Conservation (phyloP, 2,329 filamentous ascomycete genomes). For the Fusarium dlaminii region DNA sequence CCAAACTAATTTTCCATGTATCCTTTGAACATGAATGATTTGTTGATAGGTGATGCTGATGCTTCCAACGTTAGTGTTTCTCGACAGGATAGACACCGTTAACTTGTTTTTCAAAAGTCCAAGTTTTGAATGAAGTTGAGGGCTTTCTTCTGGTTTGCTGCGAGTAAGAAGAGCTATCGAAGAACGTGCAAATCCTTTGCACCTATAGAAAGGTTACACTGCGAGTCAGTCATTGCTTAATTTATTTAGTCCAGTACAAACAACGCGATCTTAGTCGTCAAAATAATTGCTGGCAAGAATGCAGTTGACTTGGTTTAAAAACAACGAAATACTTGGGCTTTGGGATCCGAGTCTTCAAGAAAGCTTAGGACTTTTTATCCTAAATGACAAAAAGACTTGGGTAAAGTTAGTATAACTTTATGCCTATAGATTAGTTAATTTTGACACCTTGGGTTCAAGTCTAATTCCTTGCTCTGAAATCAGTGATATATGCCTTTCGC, state of each 20-base stretch:
- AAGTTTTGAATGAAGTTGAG: neutral
- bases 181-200: neutral
- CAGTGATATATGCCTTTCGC: neutral
- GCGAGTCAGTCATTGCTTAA: neutral
- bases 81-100: neutral
- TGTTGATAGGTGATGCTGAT: neutral
- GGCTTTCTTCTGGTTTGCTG: neutral
- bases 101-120: neutral
- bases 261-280: neutral
- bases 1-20: neutral
- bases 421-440: neutral
- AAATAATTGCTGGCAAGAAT: neutral
- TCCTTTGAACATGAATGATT: neutral
- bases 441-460: neutral
- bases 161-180: neutral
- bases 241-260: neutral
- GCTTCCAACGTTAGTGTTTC: neutral
- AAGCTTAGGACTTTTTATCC: neutral
- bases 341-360: neutral
- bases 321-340: neutral
- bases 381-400: neutral
- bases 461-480: neutral
- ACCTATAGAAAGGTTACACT: neutral
- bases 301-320: neutral
- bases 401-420: neutral